Evolutionary conservation across 345 rosid species (phyloP).

Genomic region (Zanthoxylum bungeanum): DNA sequence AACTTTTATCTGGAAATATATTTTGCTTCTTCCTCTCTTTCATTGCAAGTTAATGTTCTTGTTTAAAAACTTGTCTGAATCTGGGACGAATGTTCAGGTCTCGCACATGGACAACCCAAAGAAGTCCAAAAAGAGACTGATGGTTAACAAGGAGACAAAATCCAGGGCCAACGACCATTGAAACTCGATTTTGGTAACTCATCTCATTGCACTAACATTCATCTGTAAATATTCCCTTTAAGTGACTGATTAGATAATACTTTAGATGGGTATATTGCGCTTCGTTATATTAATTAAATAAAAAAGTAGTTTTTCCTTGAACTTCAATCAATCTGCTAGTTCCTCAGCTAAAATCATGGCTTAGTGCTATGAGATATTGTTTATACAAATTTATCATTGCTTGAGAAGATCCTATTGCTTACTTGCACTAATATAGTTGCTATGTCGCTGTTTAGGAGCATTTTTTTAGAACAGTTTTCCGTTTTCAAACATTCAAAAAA

Average conservation of each 20-base stretch:
- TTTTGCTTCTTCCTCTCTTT: background rate
- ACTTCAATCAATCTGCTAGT: background rate
- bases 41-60: background rate
- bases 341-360: background rate
- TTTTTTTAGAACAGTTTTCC: too few species aligned
- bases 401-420: too few species aligned
- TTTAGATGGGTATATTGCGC: background rate
- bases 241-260: background rate
- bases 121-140: conserved; percentile 36
- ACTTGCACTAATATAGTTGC: background rate
- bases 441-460: too few species aligned
- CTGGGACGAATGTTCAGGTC: conserved; percentile 33
- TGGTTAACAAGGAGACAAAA: conserved; percentile 2
- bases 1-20: background rate
- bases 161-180: background rate
- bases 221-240: background rate
- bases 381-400: background rate
- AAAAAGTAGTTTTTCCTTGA: background rate
- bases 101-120: conserved; percentile 51
- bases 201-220: background rate
- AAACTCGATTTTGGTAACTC: background rate
- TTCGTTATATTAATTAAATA: background rate
- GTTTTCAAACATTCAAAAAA: too few species aligned
- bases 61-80: background rate
- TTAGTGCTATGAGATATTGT: background rate